These are phyloP conservation scores for Clonostachys sp. DNA, from an alignment of 2,329 filamentous ascomycete genomes.

Conservation along the genomic window DNA sequence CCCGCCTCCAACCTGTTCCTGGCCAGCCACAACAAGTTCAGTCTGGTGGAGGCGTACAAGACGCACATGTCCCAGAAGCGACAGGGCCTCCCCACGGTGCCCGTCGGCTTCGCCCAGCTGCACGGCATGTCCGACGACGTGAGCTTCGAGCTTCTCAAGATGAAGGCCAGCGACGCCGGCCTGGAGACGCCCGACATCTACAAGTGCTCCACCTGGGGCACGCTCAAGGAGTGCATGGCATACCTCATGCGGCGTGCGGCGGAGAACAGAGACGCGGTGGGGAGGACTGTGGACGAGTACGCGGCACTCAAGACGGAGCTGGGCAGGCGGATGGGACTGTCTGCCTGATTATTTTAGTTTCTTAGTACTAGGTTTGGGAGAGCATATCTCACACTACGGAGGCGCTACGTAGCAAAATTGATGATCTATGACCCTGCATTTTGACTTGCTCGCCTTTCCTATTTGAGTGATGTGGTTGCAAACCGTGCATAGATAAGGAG, in stretches of 20 bases:
- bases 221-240: slow-evolving; percentile 27
- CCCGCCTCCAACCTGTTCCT: slow-evolving; percentile 27
- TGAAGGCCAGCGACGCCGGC: slow-evolving; percentile 13
- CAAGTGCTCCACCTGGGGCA: slow-evolving; percentile 35
- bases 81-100: slow-evolving; percentile 19
- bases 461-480: too few species aligned
- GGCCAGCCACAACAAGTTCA: slow-evolving; percentile 1
- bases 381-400: too few species aligned
- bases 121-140: slow-evolving; percentile 56
- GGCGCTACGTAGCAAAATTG: too few species aligned
- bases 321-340: background rate
- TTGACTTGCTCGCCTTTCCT: too few species aligned
- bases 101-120: slow-evolving; percentile 45
- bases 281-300: background rate
- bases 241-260: slow-evolving; percentile 28
- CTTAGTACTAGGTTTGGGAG: too few species aligned
- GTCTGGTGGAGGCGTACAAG: slow-evolving; percentile 14
- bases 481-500: too few species aligned
- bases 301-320: background rate
- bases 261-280: slow-evolving; percentile 20
- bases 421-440: too few species aligned
- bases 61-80: background rate
- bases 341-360: background rate
- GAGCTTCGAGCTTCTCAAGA: slow-evolving; percentile 40
- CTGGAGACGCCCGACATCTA: slow-evolving; percentile 21